Base-by-base conservation (phyloP, 441 rosid genomes). In the Pelargonium myrrhifolium region DNA sequence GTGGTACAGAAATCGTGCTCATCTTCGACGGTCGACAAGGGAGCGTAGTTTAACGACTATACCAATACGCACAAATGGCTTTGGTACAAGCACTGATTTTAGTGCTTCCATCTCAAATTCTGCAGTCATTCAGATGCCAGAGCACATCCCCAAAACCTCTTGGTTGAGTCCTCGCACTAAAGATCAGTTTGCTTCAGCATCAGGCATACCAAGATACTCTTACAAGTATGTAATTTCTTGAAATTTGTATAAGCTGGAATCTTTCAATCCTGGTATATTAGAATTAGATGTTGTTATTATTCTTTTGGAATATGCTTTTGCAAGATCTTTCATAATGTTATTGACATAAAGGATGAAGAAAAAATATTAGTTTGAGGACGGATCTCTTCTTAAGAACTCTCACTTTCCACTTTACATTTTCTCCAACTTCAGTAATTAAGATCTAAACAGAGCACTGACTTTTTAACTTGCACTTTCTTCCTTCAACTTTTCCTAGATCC, bases 1-100 rank as follows among this genome's bases (percentile, higher is more conserved):
- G 79, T 91, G 99, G 96, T 86, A 83, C 70, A 82, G 74, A 53
- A 82, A 62, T 68, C 85, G 63, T 73, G 85, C 84, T 71, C 75
- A 76, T 77, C 85, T 83, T 60, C 75, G 74, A 12, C 76, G 55
- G 28, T 66, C 83, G 70, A 74, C 85, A 51, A 87, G 82, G 64
- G 96, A 89, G 55, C 89, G 80, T 42, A 85, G 83, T 65, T 24
- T 77, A 71, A 73, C 87, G 2, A 72, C 85, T 60, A 86, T 87
- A 71, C 96, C 97, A 0, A 77, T 89, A 63, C 96, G 92, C 59
- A 64, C 75, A 43, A 87, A 93, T 82, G 93, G 92, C 73, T 76
- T 79, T 21, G 91, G 74, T 58, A 62, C 90, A 12, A 88, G 86
- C 83, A 81, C 82, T 49, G 93, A 91, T 77, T 85, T 84, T 68